Percentiles rank a stretch among this genome's conserved stretches.
Conservation (phyloP, 2,329 filamentous ascomycete species). For the Nigrograna mackinnonii region DNA sequence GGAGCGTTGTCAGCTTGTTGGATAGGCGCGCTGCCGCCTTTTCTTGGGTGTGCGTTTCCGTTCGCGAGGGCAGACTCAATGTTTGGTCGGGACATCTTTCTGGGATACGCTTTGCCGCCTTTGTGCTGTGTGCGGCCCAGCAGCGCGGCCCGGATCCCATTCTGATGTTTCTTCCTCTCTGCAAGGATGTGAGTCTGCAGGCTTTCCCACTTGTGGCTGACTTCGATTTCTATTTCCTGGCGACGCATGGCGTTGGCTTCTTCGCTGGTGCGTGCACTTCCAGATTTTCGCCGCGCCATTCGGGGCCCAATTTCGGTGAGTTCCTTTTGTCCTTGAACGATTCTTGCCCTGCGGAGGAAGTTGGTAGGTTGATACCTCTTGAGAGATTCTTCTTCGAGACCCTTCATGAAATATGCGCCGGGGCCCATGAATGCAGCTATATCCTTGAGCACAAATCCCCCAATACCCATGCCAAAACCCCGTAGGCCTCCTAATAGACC, state of each 20-base stretch:
- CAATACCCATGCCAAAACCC: slow-evolving; percentile 64
- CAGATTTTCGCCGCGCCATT: slow-evolving; percentile 10
- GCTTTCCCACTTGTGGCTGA: slow-evolving; percentile 25
- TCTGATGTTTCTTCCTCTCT: slow-evolving; percentile 27
- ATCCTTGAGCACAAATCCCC: slow-evolving; percentile 67
- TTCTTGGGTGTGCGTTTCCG: neutral
- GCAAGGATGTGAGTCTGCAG: slow-evolving; percentile 23
- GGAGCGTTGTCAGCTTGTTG: neutral
- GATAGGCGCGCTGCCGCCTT: neutral
- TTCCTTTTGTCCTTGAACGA: slow-evolving; percentile 56
- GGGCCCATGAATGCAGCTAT: slow-evolving; percentile 65
- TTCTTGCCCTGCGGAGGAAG: slow-evolving; percentile 61
- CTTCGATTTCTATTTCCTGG: slow-evolving; percentile 34
- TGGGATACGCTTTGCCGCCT: slow-evolving; percentile 27
- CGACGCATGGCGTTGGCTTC: slow-evolving; percentile 12
- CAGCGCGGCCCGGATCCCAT: slow-evolving; percentile 27
- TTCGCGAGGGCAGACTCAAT: neutral
- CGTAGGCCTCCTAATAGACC: slow-evolving; percentile 58
- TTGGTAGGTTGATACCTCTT: slow-evolving; percentile 57
- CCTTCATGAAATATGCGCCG: slow-evolving; percentile 66
- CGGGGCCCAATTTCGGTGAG: slow-evolving; percentile 19
- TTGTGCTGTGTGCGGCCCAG: slow-evolving; percentile 27
- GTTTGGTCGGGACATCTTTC: slow-evolving; percentile 15
- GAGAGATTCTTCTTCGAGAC: slow-evolving; percentile 62
- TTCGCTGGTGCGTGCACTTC: slow-evolving; percentile 4